These are phyloP conservation scores for Botrytis fragariae DNA, from an alignment of 2,329 filamentous ascomycete species.

Conservation along the genomic window DNA sequence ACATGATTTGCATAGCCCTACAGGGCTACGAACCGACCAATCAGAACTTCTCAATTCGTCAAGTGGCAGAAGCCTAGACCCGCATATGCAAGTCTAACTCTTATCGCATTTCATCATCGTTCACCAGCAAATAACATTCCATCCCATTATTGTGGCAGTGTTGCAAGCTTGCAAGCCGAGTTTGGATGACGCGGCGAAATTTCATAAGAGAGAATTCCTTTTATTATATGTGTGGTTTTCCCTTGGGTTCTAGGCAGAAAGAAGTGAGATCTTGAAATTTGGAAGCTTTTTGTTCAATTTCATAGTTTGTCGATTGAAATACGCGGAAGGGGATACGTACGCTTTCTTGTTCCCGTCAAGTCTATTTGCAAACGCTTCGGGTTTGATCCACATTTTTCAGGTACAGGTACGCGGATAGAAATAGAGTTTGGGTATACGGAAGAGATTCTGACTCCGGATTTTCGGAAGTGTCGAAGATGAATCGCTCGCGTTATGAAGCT, in stretches of 20 bases:
- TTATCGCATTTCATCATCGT: not conserved
- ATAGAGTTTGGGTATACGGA: not conserved
- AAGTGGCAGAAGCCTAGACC: not conserved
- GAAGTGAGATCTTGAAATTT: not conserved
- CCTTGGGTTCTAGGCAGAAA: not conserved
- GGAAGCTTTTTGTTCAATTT: not conserved
- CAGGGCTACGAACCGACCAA: not conserved
- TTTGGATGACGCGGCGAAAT: not conserved
- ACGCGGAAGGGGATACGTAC: not conserved
- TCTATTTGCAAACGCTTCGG: not conserved
- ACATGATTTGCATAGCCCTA: not conserved
- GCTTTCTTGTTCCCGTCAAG: not conserved
- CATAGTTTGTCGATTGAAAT: not conserved
- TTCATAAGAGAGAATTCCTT: not conserved
- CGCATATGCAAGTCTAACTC: not conserved
- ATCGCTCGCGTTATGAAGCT: conserved; percentile 31
- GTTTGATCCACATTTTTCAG: not conserved
- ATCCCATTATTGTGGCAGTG: not conserved
- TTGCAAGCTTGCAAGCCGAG: not conserved
- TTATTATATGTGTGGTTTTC: not conserved
- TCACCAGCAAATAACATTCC: not conserved
- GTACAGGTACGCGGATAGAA: not conserved
- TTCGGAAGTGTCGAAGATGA: conserved; percentile 25
- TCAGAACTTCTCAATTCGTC: not conserved
- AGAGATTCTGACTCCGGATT: not conserved